Evolutionary conservation across 2,329 filamentous ascomycete species (phyloP).

Genomic region (Mycogone perniciosa): DNA sequence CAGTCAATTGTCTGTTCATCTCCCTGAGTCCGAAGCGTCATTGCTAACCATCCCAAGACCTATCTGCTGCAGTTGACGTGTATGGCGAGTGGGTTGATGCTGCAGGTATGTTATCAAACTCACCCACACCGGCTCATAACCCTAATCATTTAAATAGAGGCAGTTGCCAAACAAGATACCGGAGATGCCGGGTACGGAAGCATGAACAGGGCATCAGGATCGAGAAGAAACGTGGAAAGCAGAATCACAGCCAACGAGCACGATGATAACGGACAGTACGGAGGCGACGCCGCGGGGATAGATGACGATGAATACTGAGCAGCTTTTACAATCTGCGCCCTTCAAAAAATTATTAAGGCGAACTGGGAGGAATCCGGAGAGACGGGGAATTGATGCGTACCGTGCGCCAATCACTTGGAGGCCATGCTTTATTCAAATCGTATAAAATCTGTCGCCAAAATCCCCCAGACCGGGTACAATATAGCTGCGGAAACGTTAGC

Average conservation of each 20-base stretch:
- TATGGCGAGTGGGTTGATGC: slow-evolving; percentile 99
- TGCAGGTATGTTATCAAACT: slow-evolving; percentile 39
- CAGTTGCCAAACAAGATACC: slow-evolving; percentile 44
- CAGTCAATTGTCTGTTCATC: slow-evolving; percentile 70
- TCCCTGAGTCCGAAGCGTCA: slow-evolving; percentile 9
- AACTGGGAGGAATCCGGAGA: not conserved
- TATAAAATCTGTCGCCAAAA: slow-evolving; percentile 95
- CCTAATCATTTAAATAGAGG: slow-evolving; percentile 31
- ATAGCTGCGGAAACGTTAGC: slow-evolving; percentile 58
- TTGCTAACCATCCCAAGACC: slow-evolving; percentile 47
- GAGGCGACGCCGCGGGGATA: slow-evolving; percentile 45
- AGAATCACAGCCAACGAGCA: slow-evolving; percentile 33
- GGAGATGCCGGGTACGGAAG: slow-evolving; percentile 23
- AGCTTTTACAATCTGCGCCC: not conserved
- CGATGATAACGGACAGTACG: slow-evolving; percentile 49
- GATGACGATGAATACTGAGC: slow-evolving; percentile 52
- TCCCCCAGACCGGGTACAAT: slow-evolving; percentile 91
- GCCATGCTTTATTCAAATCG: slow-evolving; percentile 49
- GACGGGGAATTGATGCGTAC: slow-evolving; percentile 3
- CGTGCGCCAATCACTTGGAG: slow-evolving; percentile 1
- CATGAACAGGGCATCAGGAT: slow-evolving; percentile 19
- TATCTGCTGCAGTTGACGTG: slow-evolving; percentile 87
- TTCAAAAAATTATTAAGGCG: not conserved
- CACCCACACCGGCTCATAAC: slow-evolving; percentile 8
- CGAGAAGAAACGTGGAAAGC: slow-evolving; percentile 17